Evolutionary conservation across 169 alveolate species (phyloP), one percentile per base, ranked within the genome.

Genomic region (Theileria annulata): DNA sequence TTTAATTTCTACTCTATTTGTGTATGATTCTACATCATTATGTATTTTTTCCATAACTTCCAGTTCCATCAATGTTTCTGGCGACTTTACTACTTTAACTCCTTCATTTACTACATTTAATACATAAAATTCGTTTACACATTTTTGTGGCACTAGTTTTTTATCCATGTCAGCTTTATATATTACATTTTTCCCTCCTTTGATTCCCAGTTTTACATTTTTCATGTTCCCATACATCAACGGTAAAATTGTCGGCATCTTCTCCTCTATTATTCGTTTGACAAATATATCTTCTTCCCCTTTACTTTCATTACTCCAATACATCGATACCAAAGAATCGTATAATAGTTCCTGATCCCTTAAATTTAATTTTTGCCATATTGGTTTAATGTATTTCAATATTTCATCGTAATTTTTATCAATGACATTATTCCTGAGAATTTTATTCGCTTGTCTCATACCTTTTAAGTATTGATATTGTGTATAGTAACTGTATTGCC

Each of bases 271-370:
- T 42, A 72, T 71, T 8, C 42, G 33, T 21, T 71, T 27, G 9
- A 80, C 77, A 8, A 8, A 2, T 8, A 0, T 8, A 17, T 42
- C 51, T 10, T 10, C 51, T 42, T 42, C 13, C n/a, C 47, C 78
- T 4, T 4, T 47, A 21, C 59, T 70, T 28, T 68, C 63, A 10
- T 19, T 68, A 15, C 21, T 25, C 2, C 42, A 17, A 35, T 68
- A 68, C 76, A 48, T 5, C 10, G 23, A 23, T 27, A 63, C 17
- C 27, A 80, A 12, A 15, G 82, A 59, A 35, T 73, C 81, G 60
- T 82, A 68, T 31, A 82, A 21, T 54, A 49, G 79, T 13, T 59
- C 64, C 70, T 82, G 89, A n/a, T 82, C 85, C 0, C 31, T 47
- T 15, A 82, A 48, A 23, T 56, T 66, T 4, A 75, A 48, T 19